Evolutionary conservation across 140 eudicot species (phyloP).

Genomic region (Stevia rebaudiana): DNA sequence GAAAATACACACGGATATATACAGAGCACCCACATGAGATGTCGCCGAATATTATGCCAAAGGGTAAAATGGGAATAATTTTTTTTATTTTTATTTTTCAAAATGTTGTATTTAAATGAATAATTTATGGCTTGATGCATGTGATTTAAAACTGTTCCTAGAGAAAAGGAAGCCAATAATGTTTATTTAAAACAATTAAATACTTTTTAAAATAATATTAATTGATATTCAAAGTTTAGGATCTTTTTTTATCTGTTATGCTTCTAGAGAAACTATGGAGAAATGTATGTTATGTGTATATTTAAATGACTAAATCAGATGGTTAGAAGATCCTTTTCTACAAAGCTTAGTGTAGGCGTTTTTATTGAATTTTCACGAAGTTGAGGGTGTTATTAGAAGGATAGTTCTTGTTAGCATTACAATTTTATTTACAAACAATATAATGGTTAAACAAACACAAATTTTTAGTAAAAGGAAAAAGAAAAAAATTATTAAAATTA

Average conservation of each 20-base stretch:
- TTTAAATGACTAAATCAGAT: neutral
- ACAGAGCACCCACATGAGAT: conserved; percentile 23
- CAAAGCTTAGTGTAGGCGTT: neutral
- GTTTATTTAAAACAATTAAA: neutral
- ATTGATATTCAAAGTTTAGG: too few species aligned
- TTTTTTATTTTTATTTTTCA: neutral
- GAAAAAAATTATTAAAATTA: too few species aligned
- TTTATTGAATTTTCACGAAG: too few species aligned
- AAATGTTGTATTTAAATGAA: neutral
- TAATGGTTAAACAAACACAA: too few species aligned
- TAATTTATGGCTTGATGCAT: conserved; percentile 15
- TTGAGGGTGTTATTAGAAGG: too few species aligned
- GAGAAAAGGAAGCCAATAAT: conserved; percentile 16
- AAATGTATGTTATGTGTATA: neutral
- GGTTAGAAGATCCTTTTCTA: neutral
- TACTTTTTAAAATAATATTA: too few species aligned
- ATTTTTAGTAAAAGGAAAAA: too few species aligned
- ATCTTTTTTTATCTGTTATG: too few species aligned
- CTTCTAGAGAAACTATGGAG: neutral
- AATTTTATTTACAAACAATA: too few species aligned
- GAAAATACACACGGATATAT: neutral
- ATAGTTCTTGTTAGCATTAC: too few species aligned
- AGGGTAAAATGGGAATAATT: conserved; percentile 18
- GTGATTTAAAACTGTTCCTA: conserved; percentile 19
- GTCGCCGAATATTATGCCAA: conserved; percentile 25